These are phyloP conservation scores for Penicillium sp. DNA, from an alignment of 2,329 filamentous ascomycete species.

Conservation along the genomic window DNA sequence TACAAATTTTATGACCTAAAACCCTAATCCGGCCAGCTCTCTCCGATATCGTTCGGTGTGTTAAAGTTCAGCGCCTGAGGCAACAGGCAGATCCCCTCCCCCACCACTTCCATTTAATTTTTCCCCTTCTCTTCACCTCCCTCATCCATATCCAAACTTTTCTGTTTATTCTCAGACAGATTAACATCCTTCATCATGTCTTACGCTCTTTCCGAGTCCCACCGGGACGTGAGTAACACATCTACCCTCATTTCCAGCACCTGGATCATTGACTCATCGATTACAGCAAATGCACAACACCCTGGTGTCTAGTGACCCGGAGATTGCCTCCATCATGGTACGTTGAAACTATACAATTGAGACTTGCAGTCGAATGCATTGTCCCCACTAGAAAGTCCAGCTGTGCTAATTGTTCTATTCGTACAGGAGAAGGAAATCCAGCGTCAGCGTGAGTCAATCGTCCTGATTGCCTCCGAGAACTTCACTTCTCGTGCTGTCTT, in stretches of 20 bases:
- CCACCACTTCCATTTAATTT: slow-evolving; percentile 24
- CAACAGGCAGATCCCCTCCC: slow-evolving; percentile 22
- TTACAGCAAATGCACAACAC: slow-evolving; percentile 90
- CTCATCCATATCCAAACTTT: slow-evolving; percentile 6
- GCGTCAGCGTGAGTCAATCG: slow-evolving; percentile 97
- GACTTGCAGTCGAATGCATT: slow-evolving; percentile 2
- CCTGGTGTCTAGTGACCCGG: slow-evolving; percentile 84
- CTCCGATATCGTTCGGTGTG: slow-evolving; percentile 12
- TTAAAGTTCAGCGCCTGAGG: slow-evolving; percentile 17
- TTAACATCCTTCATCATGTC: slow-evolving; percentile 38
- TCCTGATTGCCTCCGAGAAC: slow-evolving; percentile 98
- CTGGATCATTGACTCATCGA: slow-evolving; percentile 35
- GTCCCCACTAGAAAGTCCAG: neutral
- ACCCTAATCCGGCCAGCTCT: slow-evolving; percentile 2
- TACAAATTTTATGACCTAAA: slow-evolving; percentile 6
- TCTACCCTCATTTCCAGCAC: slow-evolving; percentile 12
- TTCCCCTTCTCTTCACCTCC: slow-evolving; percentile 13
- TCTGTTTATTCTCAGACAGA: slow-evolving; percentile 12
- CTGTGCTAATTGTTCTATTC: slow-evolving; percentile 32
- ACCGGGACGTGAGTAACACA: slow-evolving; percentile 59
- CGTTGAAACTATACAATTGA: slow-evolving; percentile 31
- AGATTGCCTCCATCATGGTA: slow-evolving; percentile 97
- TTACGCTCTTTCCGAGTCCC: slow-evolving; percentile 66
- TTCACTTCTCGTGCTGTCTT: slow-evolving; percentile 98
- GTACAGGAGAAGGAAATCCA: slow-evolving; percentile 83